phyloP scores from a whole-genome alignment of 2,329 filamentous ascomycete genomes.

The Beauveria caledonica region DNA sequence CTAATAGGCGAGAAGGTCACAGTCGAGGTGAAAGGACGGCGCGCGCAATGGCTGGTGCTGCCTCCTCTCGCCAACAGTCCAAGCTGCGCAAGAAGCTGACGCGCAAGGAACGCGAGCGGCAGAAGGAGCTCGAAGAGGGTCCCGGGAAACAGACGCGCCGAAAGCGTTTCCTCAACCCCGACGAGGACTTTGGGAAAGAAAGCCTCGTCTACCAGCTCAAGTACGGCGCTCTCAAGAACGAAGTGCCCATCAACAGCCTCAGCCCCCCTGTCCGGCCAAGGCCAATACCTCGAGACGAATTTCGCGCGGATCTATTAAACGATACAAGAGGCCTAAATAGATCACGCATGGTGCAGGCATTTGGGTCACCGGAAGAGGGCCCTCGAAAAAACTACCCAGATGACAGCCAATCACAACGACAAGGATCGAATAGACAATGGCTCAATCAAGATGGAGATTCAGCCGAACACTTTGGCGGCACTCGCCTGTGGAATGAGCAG shows the following conservation, averaged over 20 bases:
- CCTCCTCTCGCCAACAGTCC: constrained; percentile 25
- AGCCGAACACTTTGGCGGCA: too few relatives aligned
- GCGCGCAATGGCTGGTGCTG: constrained; percentile 22
- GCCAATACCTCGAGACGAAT: constrained; percentile 7
- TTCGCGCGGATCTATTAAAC: not conserved
- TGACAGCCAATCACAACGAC: not conserved
- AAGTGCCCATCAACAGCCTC: constrained; percentile 18
- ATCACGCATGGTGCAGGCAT: too few relatives aligned
- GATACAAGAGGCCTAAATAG: too few relatives aligned
- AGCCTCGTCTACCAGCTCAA: constrained; percentile 49
- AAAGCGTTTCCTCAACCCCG: constrained; percentile 44
- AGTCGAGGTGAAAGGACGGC: constrained; percentile 14
- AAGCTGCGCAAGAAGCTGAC: constrained; percentile 47
- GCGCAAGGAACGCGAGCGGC: constrained; percentile 26
- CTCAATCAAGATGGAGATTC: too few relatives aligned
- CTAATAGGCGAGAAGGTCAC: not conserved
- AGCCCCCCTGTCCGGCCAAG: constrained; percentile 19
- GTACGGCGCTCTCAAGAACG: constrained; percentile 32
- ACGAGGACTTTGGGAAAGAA: constrained; percentile 42
- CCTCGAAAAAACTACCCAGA: not conserved
- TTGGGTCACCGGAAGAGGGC: too few relatives aligned
- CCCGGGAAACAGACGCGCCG: constrained; percentile 35
- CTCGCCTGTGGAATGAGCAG: not conserved
- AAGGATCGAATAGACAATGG: not conserved
- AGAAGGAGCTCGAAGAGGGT: constrained; percentile 22